Percentiles rank a stretch among this genome's conserved stretches.
phyloP scores from a whole-genome alignment of 2,329 filamentous ascomycete species.

The Diatrype stigma region DNA sequence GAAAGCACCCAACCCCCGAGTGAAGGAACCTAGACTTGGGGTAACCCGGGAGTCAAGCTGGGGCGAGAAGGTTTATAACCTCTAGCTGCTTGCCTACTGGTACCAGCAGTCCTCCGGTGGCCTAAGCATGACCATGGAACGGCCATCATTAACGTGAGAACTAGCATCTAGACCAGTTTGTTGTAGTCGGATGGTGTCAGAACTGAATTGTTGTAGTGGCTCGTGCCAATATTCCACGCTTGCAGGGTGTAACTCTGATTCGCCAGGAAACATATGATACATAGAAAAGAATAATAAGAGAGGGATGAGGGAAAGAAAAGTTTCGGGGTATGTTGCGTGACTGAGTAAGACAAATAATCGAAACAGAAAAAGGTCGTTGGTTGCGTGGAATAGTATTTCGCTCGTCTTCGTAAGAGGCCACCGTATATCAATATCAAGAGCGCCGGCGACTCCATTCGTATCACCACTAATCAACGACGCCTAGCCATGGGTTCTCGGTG shows the following conservation, averaged over 20 bases:
- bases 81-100: neutral
- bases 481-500: slow-evolving; percentile 38
- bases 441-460: neutral
- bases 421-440: neutral
- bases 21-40: neutral
- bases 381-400: neutral
- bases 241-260: neutral
- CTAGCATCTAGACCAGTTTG: neutral
- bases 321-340: slow-evolving; percentile 1
- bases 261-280: slow-evolving; percentile 1
- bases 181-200: neutral
- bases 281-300: neutral
- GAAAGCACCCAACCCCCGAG: neutral
- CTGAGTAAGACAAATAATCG: neutral
- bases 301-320: neutral
- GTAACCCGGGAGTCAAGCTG: neutral
- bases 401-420: neutral
- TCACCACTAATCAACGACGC: slow-evolving; percentile 23
- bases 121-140: neutral
- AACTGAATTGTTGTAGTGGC: neutral
- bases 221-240: neutral
- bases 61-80: neutral
- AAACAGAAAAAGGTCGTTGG: neutral
- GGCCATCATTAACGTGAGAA: neutral
- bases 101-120: neutral